These are phyloP conservation scores for Chaetomium sp. DNA, from an alignment of 2,329 filamentous ascomycete species.

Conservation along the genomic window DNA sequence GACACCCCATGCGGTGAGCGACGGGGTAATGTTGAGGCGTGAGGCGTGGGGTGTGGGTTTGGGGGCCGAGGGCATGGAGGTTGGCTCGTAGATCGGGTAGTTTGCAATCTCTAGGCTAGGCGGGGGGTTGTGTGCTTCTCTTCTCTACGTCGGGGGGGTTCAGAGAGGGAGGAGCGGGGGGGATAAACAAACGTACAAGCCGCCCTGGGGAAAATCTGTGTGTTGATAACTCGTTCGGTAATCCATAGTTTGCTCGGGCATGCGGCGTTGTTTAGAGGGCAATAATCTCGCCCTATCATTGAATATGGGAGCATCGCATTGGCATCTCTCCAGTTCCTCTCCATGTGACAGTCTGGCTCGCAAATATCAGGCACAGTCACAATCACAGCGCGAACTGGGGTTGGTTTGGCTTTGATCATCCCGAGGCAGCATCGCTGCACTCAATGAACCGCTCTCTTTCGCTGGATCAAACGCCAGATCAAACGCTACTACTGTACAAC, in stretches of 20 bases:
- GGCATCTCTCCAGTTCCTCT: neutral
- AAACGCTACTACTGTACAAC: conserved; percentile 22
- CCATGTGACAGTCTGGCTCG: neutral
- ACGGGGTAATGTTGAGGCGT: neutral
- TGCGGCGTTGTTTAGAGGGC: conserved; percentile 12
- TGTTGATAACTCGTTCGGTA: conserved; percentile 12
- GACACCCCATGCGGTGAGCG: conserved; percentile 27
- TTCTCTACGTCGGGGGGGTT: neutral
- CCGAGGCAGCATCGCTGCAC: conserved; percentile 18
- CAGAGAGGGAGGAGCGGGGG: neutral
- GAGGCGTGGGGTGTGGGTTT: neutral
- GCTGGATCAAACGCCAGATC: conserved; percentile 16
- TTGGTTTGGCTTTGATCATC: conserved; percentile 1
- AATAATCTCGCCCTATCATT: conserved; percentile 1
- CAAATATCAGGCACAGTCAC: neutral
- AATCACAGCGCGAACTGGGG: neutral
- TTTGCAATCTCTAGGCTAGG: neutral
- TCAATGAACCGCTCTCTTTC: conserved; percentile 17
- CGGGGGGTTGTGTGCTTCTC: neutral
- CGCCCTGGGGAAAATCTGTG: neutral
- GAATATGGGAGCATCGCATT: neutral
- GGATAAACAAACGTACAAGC: neutral
- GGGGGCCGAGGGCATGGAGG: neutral
- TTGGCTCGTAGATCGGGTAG: neutral
- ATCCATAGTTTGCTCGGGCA: conserved; percentile 13